Evolutionary conservation across 306 rosid genomes (phyloP).

Genomic region (Cicer cuneatum): DNA sequence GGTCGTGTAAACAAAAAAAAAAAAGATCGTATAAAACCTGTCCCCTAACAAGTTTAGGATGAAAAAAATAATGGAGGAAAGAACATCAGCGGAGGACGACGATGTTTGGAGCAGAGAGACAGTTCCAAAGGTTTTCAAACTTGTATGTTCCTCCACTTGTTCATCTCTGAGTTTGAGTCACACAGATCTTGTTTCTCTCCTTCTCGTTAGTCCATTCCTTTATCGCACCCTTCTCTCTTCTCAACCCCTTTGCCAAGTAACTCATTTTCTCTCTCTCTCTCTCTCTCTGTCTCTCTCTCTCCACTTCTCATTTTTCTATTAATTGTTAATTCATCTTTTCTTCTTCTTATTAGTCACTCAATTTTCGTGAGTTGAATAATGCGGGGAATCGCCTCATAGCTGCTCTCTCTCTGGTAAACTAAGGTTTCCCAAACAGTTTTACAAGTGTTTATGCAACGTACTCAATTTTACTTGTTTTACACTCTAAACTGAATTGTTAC

Average conservation of each 20-base stretch:
- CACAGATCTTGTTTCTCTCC: slow-evolving; percentile 63
- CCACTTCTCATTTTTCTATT: not conserved
- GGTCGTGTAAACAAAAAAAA: no score
- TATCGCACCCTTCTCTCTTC: slow-evolving; percentile 61
- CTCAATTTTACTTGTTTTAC: not conserved
- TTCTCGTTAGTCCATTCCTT: slow-evolving; percentile 70
- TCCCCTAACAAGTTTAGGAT: not conserved
- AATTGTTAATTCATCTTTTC: not conserved
- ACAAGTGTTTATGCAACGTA: not conserved
- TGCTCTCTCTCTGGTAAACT: slow-evolving; percentile 71
- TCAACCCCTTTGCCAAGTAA: slow-evolving; percentile 69
- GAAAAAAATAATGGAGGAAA: slow-evolving; percentile 50
- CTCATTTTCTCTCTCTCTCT: not conserved
- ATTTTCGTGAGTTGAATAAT: slow-evolving; percentile 66
- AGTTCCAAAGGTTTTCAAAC: slow-evolving; percentile 62
- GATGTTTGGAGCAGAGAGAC: slow-evolving; percentile 70
- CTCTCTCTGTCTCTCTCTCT: not conserved
- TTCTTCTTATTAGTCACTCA: slow-evolving; percentile 48
- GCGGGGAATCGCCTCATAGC: slow-evolving; percentile 73
- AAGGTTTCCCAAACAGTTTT: no score
- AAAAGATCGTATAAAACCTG: not conserved
- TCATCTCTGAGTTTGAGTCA: slow-evolving; percentile 49
- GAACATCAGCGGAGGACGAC: slow-evolving; percentile 37
- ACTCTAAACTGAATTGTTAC: not conserved
- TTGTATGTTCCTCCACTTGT: slow-evolving; percentile 58